Evolutionary conservation across 352 stramenopile species (phyloP).

Genomic region (Globisporangium mamillatum): DNA sequence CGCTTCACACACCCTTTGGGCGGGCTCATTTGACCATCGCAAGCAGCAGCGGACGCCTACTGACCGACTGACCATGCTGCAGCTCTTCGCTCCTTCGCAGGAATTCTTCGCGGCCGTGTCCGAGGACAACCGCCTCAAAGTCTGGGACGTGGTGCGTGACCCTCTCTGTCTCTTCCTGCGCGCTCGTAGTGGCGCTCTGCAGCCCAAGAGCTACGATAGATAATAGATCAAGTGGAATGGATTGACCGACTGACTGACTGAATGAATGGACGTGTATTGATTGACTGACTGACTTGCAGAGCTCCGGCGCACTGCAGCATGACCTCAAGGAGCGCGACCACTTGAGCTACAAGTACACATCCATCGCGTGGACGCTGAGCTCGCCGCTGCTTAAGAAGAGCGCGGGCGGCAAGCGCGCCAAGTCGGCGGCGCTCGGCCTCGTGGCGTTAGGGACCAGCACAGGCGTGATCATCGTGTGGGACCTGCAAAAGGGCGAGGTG

Average conservation of each 20-base stretch:
- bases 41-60: background rate
- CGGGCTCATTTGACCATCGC: conserved; percentile 17
- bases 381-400: conserved; percentile 32
- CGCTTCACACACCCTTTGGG: conserved; percentile 11
- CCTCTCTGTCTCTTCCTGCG: background rate
- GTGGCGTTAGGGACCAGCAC: conserved; percentile 72
- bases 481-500: conserved; percentile 67
- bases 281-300: conserved; percentile 19
- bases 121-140: conserved; percentile 78
- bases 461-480: conserved; percentile 66
- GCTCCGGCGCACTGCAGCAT: conserved; percentile 56
- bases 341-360: conserved; percentile 82
- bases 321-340: conserved; percentile 84
- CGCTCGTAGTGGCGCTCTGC: background rate
- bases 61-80: conserved; percentile 35
- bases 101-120: conserved; percentile 78
- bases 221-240: background rate
- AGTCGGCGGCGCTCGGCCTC: conserved; percentile 38
- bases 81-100: conserved; percentile 72
- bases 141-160: conserved; percentile 71
- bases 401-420: conserved; percentile 49
- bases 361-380: conserved; percentile 59
- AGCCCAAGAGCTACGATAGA: background rate
- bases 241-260: background rate
- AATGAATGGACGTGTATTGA: background rate